These are phyloP conservation scores for Spathaspora boniae DNA, from an alignment of 805 yeast species.

Conservation along the genomic window DNA sequence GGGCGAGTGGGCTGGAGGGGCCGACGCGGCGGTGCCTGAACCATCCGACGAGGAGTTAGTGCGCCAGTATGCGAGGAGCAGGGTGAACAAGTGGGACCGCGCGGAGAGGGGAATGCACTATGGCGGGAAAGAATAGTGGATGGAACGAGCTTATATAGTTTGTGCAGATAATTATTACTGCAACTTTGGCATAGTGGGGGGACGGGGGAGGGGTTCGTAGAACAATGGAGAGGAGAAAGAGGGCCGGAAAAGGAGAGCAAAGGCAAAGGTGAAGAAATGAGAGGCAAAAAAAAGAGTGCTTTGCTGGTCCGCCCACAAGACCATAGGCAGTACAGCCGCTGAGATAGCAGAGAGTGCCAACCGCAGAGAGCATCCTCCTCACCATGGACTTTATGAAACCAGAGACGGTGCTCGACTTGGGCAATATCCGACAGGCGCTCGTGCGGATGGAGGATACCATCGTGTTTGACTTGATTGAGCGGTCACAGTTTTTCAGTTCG, in stretches of 20 bases:
- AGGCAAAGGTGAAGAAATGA: no score
- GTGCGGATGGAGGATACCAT: slow-evolving; percentile 96
- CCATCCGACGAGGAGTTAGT: slow-evolving; percentile 27
- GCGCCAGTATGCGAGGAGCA: slow-evolving; percentile 29
- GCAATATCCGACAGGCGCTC: slow-evolving; percentile 78
- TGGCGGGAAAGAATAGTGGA: not conserved
- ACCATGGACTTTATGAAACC: slow-evolving; percentile 83
- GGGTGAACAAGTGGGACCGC: slow-evolving; percentile 17
- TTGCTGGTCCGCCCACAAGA: no score
- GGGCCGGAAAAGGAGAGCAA: no score
- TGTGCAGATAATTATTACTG: no score
- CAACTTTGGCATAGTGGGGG: no score
- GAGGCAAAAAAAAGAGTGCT: no score
- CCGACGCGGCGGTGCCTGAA: slow-evolving; percentile 15
- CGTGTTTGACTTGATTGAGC: slow-evolving; percentile 85
- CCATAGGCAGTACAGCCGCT: no score
- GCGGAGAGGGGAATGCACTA: not conserved
- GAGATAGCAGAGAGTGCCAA: no score
- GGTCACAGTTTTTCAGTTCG: slow-evolving; percentile 81
- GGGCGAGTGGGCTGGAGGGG: no score
- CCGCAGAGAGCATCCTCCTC: not conserved
- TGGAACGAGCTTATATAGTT: not conserved
- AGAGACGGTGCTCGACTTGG: slow-evolving; percentile 72
- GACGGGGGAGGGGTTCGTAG: no score
- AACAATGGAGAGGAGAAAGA: no score